phyloP scores from a whole-genome alignment of 164 flowering plant genomes.

The Vitis labrusca region DNA sequence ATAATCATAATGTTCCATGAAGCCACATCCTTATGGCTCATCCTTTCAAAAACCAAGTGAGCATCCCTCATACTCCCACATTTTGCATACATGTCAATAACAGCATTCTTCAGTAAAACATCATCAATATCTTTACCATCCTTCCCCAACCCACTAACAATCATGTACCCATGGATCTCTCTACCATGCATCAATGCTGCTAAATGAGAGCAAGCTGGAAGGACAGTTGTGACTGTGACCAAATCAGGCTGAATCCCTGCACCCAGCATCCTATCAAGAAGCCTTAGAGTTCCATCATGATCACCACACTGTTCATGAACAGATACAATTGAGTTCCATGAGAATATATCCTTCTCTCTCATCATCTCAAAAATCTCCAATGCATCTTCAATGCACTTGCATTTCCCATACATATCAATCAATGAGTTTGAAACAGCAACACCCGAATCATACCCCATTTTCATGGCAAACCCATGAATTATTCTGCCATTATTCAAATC shows the following conservation, averaged over 20 bases:
- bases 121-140: conserved; percentile 20
- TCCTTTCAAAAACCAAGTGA: conserved; percentile 41
- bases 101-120: conserved; percentile 42
- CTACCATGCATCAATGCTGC: conserved; percentile 69
- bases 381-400: conserved; percentile 44
- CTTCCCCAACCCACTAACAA: conserved; percentile 44
- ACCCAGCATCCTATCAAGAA: conserved; percentile 49
- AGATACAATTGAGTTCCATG: conserved; percentile 73
- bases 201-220: conserved; percentile 62
- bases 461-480: conserved; percentile 53
- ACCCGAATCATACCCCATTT: conserved; percentile 46
- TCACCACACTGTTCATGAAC: conserved; percentile 58
- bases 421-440: conserved; percentile 51
- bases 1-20: conserved; percentile 86
- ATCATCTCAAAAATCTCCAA: conserved; percentile 42
- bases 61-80: conserved; percentile 72
- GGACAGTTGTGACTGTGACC: conserved; percentile 52
- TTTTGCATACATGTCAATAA: conserved; percentile 80
- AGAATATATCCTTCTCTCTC: conserved; percentile 49
- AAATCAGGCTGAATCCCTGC: conserved; percentile 51
- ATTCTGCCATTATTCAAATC: conserved; percentile 43
- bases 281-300: conserved; percentile 44
- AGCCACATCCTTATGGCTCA: conserved; percentile 47
- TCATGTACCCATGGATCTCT: conserved; percentile 65
- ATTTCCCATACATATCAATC: conserved; percentile 78